Evolutionary conservation across 2,329 filamentous ascomycete genomes (phyloP), one percentile per base, ranked within the genome.

Genomic region (Alternaria sp.): DNA sequence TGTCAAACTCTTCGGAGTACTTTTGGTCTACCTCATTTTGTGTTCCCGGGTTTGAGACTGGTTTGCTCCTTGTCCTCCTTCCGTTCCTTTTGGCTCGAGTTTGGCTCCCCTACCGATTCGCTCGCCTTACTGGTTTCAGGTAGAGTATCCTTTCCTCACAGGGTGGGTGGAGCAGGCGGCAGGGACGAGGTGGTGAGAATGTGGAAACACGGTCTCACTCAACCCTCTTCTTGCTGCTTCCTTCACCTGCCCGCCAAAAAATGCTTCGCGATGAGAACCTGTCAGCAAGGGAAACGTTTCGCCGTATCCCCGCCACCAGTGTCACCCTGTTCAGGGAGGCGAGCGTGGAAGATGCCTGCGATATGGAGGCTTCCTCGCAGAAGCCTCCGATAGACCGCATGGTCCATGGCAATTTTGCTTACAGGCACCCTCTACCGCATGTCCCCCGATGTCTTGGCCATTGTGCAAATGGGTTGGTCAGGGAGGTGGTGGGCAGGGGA

Each of bases 321-420:
- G 52, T 65, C 64, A 44, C 62, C 66, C 60, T 71, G 72, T n/a
- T 70, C 50, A 70, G 65, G 65, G 69, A 45, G 65, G 59, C 59
- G 66, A 32, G 67, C 43, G 69, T 73, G 71, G 65, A 65, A 73
- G 71, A 73, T 63, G 71, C 70, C 71, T 73, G 53, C 65, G 71
- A 69, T 60, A 65, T 72, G 54, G 62, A 69, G 60, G 19, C 59
- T 57, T 65, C 58, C 47, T 50, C 44, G 17, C n/a, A n/a, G 63
- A 62, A 56, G 51, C 25, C 52, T 73, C 63, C 54, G 66, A 66
- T 26, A 73, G 71, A 68, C 70, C 62, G 12, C n/a, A 60, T 30
- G 69, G 70, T 69, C 66, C 71, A 73, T 57, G 71, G 69, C 70
- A 68, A 46, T 21, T 3, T 30, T 66, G 63, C 67, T 61, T 58